phyloP scores from a whole-genome alignment of 495 filamentous ascomycete species.

The Halenospora varia region DNA sequence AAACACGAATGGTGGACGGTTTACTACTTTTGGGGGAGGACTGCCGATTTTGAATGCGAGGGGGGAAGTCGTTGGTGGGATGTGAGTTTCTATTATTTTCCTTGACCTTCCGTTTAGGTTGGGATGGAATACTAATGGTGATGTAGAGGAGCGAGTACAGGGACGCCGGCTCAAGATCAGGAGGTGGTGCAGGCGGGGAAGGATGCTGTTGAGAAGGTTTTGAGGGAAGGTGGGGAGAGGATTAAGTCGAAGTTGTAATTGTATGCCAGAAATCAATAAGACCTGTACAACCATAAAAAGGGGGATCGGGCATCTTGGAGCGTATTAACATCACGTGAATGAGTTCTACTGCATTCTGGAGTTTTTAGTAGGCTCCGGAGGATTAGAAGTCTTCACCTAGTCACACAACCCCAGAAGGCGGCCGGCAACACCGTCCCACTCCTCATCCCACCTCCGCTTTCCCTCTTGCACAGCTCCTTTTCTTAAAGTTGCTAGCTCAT shows the following conservation, averaged over 20 bases:
- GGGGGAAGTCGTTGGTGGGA: slow-evolving; percentile 24
- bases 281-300: not conserved
- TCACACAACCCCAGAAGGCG: slow-evolving; percentile 58
- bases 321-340: not conserved
- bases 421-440: slow-evolving; percentile 82
- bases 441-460: slow-evolving; percentile 81
- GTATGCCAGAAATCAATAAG: not conserved
- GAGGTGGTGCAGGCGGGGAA: slow-evolving; percentile 23
- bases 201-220: slow-evolving; percentile 21
- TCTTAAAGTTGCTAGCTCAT: slow-evolving; percentile 57
- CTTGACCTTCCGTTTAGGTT: too few species aligned
- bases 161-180: slow-evolving; percentile 25
- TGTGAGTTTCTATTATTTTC: slow-evolving; percentile 1
- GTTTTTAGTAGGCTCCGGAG: too few species aligned
- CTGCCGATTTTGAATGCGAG: slow-evolving; percentile 23
- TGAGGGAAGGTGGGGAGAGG: slow-evolving; percentile 9
- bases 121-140: not conserved
- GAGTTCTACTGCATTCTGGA: not conserved
- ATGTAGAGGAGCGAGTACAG: not conserved
- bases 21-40: slow-evolving; percentile 24
- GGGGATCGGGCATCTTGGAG: not conserved
- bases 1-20: slow-evolving; percentile 25
- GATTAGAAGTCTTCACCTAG: not conserved
- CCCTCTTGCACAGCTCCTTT: slow-evolving; percentile 75
- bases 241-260: not conserved